A percentile compares a stretch with the other conserved stretches of the same genome.
phyloP scores from a whole-genome alignment of 192 early-diverging fungal species.

The Coemansia sp. region DNA sequence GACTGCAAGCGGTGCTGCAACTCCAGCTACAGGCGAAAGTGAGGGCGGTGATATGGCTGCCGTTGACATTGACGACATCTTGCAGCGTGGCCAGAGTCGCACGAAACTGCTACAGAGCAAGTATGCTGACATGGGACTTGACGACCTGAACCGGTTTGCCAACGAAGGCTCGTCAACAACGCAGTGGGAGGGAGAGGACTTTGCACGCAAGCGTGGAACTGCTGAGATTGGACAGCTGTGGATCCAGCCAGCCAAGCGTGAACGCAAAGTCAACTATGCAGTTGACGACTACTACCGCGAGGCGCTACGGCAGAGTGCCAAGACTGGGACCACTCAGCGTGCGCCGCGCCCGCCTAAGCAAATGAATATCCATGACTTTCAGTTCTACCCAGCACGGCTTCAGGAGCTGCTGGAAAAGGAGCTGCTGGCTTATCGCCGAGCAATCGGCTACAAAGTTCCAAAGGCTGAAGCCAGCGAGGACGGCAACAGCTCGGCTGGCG shows the following conservation, averaged over 20 bases:
- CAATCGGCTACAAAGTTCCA: conserved; percentile 70
- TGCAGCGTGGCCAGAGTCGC: conserved; percentile 81
- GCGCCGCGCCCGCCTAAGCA: conserved; percentile 66
- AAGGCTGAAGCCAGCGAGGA: conserved; percentile 46
- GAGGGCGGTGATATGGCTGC: conserved; percentile 22
- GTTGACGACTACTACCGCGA: conserved; percentile 93
- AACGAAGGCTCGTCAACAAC: conserved; percentile 69
- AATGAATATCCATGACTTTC: conserved; percentile 79
- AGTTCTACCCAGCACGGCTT: conserved; percentile 84
- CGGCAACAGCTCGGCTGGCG: conserved; percentile 24
- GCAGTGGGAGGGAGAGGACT: conserved; percentile 97
- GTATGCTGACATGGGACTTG: conserved; percentile 86
- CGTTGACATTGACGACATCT: conserved; percentile 76
- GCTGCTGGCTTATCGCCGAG: conserved; percentile 66
- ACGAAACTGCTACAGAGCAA: conserved; percentile 85
- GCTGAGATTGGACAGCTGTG: conserved; percentile 57
- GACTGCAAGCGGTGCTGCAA: conserved; percentile 31
- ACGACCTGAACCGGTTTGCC: conserved; percentile 90
- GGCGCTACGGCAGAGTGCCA: conserved; percentile 66
- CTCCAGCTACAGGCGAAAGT: conserved; percentile 44
- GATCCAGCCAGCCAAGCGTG: conserved; percentile 93
- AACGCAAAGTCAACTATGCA: conserved; percentile 88
- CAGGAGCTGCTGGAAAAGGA: conserved; percentile 81
- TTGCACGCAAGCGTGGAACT: conserved; percentile 65
- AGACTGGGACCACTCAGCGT: conserved; percentile 60